These are phyloP conservation scores for Canna indica DNA, from an alignment of 176 grass and related monocot genomes.

Conservation along the genomic window DNA sequence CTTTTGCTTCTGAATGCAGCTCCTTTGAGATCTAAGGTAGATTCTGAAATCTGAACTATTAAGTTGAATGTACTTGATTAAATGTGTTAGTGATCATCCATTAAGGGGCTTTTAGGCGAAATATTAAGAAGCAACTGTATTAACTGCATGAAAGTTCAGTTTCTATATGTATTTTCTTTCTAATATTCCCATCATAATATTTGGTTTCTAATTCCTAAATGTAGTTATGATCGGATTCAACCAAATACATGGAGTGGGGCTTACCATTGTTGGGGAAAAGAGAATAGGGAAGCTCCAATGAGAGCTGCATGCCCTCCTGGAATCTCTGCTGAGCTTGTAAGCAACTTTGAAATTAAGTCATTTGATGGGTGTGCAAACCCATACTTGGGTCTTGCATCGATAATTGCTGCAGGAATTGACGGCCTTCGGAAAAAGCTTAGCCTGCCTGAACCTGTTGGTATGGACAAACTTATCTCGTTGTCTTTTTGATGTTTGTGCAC, in stretches of 20 bases:
- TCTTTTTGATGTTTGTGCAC: background rate
- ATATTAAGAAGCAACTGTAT: background rate
- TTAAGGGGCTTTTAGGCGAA: background rate
- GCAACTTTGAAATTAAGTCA: constrained; percentile 96
- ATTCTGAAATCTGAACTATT: too few relatives aligned
- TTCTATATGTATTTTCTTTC: background rate
- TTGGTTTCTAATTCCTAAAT: constrained; percentile 14
- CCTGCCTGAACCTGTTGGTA: constrained; percentile 86
- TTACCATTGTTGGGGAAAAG: constrained; percentile 93
- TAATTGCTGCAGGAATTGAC: constrained; percentile 78
- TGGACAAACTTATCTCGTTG: background rate
- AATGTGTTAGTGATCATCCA: background rate
- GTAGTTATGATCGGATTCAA: constrained; percentile 81
- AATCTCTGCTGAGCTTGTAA: constrained; percentile 59
- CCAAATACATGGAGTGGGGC: constrained; percentile 95
- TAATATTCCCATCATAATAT: background rate
- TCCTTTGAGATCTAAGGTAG: too few relatives aligned
- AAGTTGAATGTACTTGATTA: background rate
- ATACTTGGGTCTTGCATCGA: constrained; percentile 62
- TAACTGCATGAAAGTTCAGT: background rate
- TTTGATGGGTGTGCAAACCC: constrained; percentile 91
- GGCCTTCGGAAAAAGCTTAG: constrained; percentile 61
- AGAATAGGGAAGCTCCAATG: constrained; percentile 93
- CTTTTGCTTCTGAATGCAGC: too few relatives aligned
- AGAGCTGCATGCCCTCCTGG: constrained; percentile 96